These are phyloP conservation scores for Cercophora samala DNA, from an alignment of 495 filamentous ascomycete genomes.

Conservation along the genomic window DNA sequence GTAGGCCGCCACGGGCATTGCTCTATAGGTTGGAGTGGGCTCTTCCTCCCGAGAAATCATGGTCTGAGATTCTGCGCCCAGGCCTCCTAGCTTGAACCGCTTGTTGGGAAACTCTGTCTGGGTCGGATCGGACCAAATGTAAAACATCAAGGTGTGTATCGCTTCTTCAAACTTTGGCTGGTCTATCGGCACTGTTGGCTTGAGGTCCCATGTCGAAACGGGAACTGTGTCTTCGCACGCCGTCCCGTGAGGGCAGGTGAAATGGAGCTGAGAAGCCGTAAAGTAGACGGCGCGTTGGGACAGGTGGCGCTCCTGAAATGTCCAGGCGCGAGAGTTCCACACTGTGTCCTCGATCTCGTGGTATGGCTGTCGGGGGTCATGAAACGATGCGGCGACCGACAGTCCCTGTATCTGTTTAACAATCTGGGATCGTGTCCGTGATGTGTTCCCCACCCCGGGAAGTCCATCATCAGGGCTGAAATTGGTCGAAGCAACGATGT, in stretches of 20 bases:
- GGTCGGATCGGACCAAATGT: slow-evolving; percentile 17
- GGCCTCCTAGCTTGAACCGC: slow-evolving; percentile 2
- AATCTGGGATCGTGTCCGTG: slow-evolving; percentile 14
- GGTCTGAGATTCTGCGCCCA: slow-evolving; percentile 2
- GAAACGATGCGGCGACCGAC: slow-evolving; percentile 56
- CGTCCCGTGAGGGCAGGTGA: slow-evolving; percentile 20
- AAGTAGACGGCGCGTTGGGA: slow-evolving; percentile 26
- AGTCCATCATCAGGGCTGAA: slow-evolving; percentile 16
- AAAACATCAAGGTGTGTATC: slow-evolving; percentile 1
- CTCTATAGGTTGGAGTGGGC: slow-evolving; percentile 15
- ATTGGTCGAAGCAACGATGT: slow-evolving; percentile 25
- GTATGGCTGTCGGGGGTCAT: slow-evolving; percentile 51
- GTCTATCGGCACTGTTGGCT: slow-evolving; percentile 7
- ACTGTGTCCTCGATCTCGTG: slow-evolving; percentile 14
- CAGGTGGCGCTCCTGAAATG: slow-evolving; percentile 25
- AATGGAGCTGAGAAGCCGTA: slow-evolving; percentile 23
- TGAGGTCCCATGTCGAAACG: background rate
- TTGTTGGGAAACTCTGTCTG: slow-evolving; percentile 18
- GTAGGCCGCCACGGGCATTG: background rate
- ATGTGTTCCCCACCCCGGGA: slow-evolving; percentile 12
- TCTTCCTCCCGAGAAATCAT: background rate
- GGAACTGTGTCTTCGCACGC: slow-evolving; percentile 26
- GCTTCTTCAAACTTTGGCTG: background rate
- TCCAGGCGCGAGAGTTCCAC: slow-evolving; percentile 31
- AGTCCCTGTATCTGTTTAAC: slow-evolving; percentile 47